Evolutionary conservation across 345 rosid genomes (phyloP), one percentile per base, ranked within the genome.

Genomic region (Citrus mangshanensis): DNA sequence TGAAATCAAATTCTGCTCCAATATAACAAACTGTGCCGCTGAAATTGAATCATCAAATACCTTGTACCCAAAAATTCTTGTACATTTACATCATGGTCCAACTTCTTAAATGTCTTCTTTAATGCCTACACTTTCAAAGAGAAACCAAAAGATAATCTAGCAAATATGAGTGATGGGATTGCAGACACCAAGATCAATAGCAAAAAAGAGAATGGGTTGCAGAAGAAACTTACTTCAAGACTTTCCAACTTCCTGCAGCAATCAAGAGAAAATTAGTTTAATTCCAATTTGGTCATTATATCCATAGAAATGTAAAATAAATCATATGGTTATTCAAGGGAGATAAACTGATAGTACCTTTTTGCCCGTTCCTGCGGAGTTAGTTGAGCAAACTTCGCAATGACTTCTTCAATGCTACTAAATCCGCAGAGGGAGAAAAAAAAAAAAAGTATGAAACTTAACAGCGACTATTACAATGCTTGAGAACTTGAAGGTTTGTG

Each of bases 301-400:
- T 42, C 21, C 58, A 70, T 38, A 42, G 73, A 77, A 74, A 65
- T n/a, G 14, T 14, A 6, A 42, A 55, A 73, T 32, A 61, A 28
- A 34, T 55, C 37, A 28, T 25, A 46, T 72, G 73, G 65, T 72
- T 46, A 19, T 59, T 73, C 27, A 18, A 62, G 62, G 9, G 10
- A 22, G 28, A 28, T 75, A 37, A 46, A 21, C 69, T 7, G 25
- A 32, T 22, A 22, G 1, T 35, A 94, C 97, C 94, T 86, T 83
- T 95, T 95, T 46, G 92, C 93, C 68, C 93, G 88, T 84, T 95
- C 98, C 71, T 95, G 98, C 10, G 97, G 97, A 72, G 94, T 87
- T 62, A 92, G 72, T 77, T 91, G 94, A 79, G 91, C 83, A 79
- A 91, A 89, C 87, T 88, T 95, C 61, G 89, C 86, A 70, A 95